Evolutionary conservation across 2,329 filamentous ascomycete genomes (phyloP).

Genomic region (Talaromyces rugulosus): DNA sequence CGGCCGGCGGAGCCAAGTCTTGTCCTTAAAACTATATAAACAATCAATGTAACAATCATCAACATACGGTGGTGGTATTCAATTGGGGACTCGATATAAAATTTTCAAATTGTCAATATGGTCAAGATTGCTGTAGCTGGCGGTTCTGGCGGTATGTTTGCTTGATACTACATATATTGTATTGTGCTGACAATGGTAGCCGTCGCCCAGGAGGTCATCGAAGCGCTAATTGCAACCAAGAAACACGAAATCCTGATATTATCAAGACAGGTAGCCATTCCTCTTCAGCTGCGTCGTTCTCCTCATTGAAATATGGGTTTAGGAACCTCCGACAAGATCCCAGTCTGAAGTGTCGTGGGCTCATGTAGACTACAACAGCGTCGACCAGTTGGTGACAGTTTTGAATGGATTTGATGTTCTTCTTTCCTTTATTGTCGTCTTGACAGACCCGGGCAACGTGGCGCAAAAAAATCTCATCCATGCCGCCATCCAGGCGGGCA

Average conservation of each 20-base stretch:
- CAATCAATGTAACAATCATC: neutral
- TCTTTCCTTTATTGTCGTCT: neutral
- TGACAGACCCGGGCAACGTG: neutral
- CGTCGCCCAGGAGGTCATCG: neutral
- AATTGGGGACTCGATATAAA: neutral
- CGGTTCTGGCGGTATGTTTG: slow-evolving; percentile 1
- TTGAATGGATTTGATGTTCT: neutral
- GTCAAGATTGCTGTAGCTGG: slow-evolving; percentile 7
- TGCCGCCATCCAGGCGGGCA: neutral
- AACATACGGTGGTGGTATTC: neutral
- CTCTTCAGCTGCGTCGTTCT: neutral
- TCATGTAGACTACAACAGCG: neutral
- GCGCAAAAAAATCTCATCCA: neutral
- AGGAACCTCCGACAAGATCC: neutral
- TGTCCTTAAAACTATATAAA: neutral
- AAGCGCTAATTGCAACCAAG: neutral
- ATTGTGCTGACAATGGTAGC: neutral
- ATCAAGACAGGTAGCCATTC: neutral
- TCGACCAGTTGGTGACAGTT: neutral
- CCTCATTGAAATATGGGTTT: neutral
- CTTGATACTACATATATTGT: neutral
- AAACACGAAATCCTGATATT: neutral
- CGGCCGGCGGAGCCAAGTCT: neutral
- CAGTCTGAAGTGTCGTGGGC: neutral
- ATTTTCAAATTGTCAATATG: neutral